phyloP scores from a whole-genome alignment of 2,329 filamentous ascomycete genomes.

The Emmonsiellopsis sp. region DNA sequence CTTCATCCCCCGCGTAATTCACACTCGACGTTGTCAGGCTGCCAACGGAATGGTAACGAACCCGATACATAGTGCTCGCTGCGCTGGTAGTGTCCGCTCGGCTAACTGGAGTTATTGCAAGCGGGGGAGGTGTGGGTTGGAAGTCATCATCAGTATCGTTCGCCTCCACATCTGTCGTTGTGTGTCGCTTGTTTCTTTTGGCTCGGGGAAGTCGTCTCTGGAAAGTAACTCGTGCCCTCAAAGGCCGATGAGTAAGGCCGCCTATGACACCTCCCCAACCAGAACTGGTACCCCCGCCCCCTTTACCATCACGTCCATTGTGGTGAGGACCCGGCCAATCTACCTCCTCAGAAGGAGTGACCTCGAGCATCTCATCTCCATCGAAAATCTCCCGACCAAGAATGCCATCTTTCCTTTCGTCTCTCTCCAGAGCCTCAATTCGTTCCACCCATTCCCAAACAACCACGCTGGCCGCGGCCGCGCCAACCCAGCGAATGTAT shows the following conservation, averaged over 20 bases:
- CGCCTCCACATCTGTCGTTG: neutral
- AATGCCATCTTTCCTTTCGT: slow-evolving; percentile 90
- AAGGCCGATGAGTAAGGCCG: slow-evolving; percentile 25
- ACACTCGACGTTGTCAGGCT: slow-evolving; percentile 37
- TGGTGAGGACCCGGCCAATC: slow-evolving; percentile 30
- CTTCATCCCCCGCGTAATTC: slow-evolving; percentile 24
- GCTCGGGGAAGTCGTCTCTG: slow-evolving; percentile 7
- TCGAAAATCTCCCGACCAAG: slow-evolving; percentile 86
- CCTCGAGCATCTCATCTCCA: slow-evolving; percentile 82
- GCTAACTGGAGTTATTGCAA: slow-evolving; percentile 47
- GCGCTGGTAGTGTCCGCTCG: slow-evolving; percentile 53
- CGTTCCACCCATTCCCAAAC: slow-evolving; percentile 98
- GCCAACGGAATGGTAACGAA: slow-evolving; percentile 49
- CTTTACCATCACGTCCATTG: slow-evolving; percentile 23
- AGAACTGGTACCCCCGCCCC: slow-evolving; percentile 21
- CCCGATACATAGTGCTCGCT: slow-evolving; percentile 54
- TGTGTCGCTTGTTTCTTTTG: slow-evolving; percentile 3
- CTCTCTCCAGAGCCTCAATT: slow-evolving; percentile 82
- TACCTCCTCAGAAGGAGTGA: slow-evolving; percentile 49
- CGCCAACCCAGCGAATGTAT: slow-evolving; percentile 93
- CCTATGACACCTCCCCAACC: slow-evolving; percentile 31
- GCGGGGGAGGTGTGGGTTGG: slow-evolving; percentile 34
- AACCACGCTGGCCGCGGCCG: slow-evolving; percentile 86
- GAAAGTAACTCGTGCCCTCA: slow-evolving; percentile 25
- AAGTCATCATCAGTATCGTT: slow-evolving; percentile 12